Evolutionary conservation across 2,329 filamentous ascomycete genomes (phyloP).

Genomic region (Cladosporium colombiae): DNA sequence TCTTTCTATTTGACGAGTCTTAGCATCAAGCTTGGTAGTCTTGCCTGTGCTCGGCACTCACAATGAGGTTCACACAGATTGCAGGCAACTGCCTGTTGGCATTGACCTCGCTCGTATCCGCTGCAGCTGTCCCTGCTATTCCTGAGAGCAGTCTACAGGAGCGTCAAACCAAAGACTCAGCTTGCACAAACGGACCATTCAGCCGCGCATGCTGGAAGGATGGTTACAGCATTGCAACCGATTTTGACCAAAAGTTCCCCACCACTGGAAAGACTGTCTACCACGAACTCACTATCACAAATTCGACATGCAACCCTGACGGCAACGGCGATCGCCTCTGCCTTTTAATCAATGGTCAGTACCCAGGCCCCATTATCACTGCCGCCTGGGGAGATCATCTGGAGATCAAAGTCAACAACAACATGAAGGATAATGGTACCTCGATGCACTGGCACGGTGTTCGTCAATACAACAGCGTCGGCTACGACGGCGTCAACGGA

Average conservation of each 20-base stretch:
- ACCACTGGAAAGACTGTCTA: constrained; percentile 38
- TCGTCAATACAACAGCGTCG: constrained; percentile 56
- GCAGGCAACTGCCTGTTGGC: constrained; percentile 20
- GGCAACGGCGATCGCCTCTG: constrained; percentile 36
- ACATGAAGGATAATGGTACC: constrained; percentile 57
- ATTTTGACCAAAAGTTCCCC: constrained; percentile 44
- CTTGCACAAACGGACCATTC: constrained; percentile 40
- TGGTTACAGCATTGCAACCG: constrained; percentile 43
- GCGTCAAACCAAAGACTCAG: constrained; percentile 25
- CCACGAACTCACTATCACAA: constrained; percentile 39
- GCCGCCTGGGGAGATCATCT: constrained; percentile 51
- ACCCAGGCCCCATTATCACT: constrained; percentile 65
- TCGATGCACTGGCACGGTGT: constrained; percentile 66
- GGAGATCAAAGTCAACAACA: constrained; percentile 51
- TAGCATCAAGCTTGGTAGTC: not conserved
- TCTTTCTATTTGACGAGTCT: not conserved
- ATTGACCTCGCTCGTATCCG: constrained; percentile 18
- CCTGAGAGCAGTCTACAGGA: constrained; percentile 9
- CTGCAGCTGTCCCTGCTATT: constrained; percentile 16
- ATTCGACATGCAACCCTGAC: constrained; percentile 49
- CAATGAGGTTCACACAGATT: constrained; percentile 21
- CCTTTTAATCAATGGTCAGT: constrained; percentile 61
- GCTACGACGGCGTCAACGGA: constrained; percentile 59
- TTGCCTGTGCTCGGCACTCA: not conserved
- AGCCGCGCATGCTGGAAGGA: constrained; percentile 43